Evolutionary conservation across 2,329 filamentous ascomycete species (phyloP).

Genomic region (Hypoxylon sp.): DNA sequence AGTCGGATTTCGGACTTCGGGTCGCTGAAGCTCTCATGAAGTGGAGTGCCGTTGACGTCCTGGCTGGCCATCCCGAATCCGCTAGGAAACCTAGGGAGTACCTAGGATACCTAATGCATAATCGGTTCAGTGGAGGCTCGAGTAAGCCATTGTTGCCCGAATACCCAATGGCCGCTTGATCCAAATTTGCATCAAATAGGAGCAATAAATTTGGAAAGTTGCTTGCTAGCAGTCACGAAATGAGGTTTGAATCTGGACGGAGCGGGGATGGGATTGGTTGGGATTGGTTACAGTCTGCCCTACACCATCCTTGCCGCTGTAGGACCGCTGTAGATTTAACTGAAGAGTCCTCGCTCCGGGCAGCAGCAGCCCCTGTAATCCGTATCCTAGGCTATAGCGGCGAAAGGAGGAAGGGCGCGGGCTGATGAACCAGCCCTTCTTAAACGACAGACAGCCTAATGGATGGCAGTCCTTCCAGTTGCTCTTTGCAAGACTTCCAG

Average conservation of each 20-base stretch:
- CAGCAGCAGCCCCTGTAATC: not conserved
- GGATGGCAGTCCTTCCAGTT: too few species aligned
- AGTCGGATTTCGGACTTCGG: constrained; percentile 22
- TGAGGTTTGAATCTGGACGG: not conserved
- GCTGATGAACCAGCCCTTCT: too few species aligned
- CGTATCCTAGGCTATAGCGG: too few species aligned
- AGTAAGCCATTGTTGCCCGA: not conserved
- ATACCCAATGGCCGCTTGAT: not conserved
- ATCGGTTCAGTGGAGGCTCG: not conserved
- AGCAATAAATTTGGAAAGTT: not conserved
- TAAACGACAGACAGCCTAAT: too few species aligned
- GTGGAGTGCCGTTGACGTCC: not conserved
- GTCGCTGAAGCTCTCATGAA: constrained; percentile 6
- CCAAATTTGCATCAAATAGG: not conserved
- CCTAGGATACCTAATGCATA: too few species aligned
- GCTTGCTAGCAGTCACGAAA: not conserved
- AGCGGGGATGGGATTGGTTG: not conserved
- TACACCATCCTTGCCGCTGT: not conserved
- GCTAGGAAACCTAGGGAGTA: not conserved
- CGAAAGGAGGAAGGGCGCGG: too few species aligned
- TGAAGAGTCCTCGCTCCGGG: not conserved
- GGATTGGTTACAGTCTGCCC: too few species aligned
- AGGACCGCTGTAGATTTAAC: not conserved
- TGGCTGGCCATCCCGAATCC: constrained; percentile 3
- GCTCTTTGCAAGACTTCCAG: too few species aligned